Base-by-base conservation (phyloP, 2,329 filamentous ascomycete genomes). In the Penicillium hesseltinei region DNA sequence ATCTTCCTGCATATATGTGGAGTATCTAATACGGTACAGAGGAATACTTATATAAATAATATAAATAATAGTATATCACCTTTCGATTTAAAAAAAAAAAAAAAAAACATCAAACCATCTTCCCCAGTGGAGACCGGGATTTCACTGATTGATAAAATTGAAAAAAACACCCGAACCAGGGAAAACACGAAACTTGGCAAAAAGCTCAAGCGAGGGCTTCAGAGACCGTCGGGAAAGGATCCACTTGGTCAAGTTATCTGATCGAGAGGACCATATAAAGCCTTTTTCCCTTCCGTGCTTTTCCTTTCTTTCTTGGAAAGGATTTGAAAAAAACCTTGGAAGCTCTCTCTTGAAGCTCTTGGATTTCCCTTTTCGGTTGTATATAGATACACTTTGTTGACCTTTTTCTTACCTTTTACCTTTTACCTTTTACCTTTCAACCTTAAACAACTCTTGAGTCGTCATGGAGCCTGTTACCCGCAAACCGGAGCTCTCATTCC, bases 401-500 rank as follows among this genome's bases (percentile, higher is more conserved):
- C 33, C 1, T 15, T 17, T 29, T 29, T 23, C 25, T 27, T 27
- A 27, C 7, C 23, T 27, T 44, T 51, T 4, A 31, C 13, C 13
- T 43, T 51, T 33, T 21, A 33, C 19, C 42, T 36, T 35, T 47
- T n/a, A 33, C 25, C 19, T 49, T 21, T 33, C 31, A 5, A 33
- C 11, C 31, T 33, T 33, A 17, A 33, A 27, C 25, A n/a, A 9
- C 31, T 27, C 31, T 31, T 33, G 13, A 19, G 42, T 23, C 31
- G 29, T 35, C 25, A 66, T 67, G 63, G 63, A 66, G 47, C 58
- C 58, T 3, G 63, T 66, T 31, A 23, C 59, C 23, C 61, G 60
- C 44, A 67, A 64, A 50, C 56, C 67, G 17, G 71, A 71, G 61
- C 53, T 67, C 27, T 62, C 66, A 61, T 70, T 65, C 54, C 59